A percentile compares a stretch with the other conserved stretches of the same genome.
Conservation (phyloP, 148 eudicot genomes). For the Vaccinium corymbosum region DNA sequence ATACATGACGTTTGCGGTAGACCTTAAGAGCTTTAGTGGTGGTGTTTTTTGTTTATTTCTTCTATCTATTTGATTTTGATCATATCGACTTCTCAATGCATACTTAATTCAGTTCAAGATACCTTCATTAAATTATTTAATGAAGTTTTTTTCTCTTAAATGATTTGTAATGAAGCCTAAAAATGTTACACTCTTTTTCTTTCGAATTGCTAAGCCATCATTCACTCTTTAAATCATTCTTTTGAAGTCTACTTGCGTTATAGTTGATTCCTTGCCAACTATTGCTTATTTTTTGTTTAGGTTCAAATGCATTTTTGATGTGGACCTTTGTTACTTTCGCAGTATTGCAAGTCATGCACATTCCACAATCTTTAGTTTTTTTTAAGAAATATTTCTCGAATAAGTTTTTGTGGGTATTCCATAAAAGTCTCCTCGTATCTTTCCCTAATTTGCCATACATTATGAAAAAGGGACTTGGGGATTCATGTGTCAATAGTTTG, state of each 20-base stretch:
- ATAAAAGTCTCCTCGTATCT: not conserved
- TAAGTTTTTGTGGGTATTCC: not conserved
- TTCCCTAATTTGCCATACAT: not conserved
- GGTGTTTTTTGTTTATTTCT: not conserved
- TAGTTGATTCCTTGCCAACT: conserved; percentile 3
- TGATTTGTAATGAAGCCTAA: not conserved
- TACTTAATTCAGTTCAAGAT: not conserved
- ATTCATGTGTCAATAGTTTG: not conserved
- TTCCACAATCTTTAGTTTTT: not conserved
- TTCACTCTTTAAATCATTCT: not conserved
- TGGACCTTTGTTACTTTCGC: not conserved
- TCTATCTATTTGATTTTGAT: not conserved
- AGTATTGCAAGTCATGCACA: not conserved
- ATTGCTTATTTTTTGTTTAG: not conserved
- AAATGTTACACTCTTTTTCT: not conserved
- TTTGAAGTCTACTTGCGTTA: not conserved
- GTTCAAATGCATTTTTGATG: not conserved
- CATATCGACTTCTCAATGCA: not conserved
- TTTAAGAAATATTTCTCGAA: not conserved
- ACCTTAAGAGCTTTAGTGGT: not conserved
- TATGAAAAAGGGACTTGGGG: not conserved
- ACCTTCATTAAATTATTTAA: not conserved
- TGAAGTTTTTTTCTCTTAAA: not conserved
- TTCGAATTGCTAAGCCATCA: not conserved
- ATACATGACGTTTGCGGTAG: not conserved